Evolutionary conservation across 257 asterid genomes (phyloP), one percentile per base, ranked within the genome.

Genomic region (Catharanthus roseus): DNA sequence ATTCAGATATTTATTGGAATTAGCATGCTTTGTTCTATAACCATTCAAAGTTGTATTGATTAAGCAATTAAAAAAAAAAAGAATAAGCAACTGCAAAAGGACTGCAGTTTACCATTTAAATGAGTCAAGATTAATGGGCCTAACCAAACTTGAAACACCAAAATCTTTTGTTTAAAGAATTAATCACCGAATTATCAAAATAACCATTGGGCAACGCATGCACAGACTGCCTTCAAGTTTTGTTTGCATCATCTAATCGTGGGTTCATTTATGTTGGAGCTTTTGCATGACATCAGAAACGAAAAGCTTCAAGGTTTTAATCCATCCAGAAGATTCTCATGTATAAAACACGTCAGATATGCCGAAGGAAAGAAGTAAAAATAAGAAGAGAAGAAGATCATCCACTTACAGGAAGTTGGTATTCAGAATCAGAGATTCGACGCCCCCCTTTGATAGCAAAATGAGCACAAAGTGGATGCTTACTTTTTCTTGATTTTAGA

Each of bases 361-460:
- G 21, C 51, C 34, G 29, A 56, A 63, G 31, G 39, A 47, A 62
- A 63, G 26, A 67, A 4, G 12, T 34, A 72, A 70, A n/a, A 70
- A 73, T 45, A 72, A 65, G 57, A 24, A 55, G 45, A 67, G 76
- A 53, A 31, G 44, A 29, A 80, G 74, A 66, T 50, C 21, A 15
- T 45, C 49, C 69, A 82, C 99, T n/a, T 86, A 91, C 97, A 54
- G 99, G 99, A 75, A 95, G 85, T 73, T 95, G 97, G 82, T 95
- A 91, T 74, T 85, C 90, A 11, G 91, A 88, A 67, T 85, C 96
- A 31, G 97, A 91, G 77, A 91, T 81, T 77, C 79, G 83, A 58
- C 93, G 96, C 13, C 99, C 99, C 81, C 99, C 96, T 84, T 86
- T 86, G 89, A 95, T 88, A 50, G 99, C 96, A 81, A 95, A 95